Conservation (phyloP, 495 filamentous ascomycete genomes). For the Penicillium bialowiezense region DNA sequence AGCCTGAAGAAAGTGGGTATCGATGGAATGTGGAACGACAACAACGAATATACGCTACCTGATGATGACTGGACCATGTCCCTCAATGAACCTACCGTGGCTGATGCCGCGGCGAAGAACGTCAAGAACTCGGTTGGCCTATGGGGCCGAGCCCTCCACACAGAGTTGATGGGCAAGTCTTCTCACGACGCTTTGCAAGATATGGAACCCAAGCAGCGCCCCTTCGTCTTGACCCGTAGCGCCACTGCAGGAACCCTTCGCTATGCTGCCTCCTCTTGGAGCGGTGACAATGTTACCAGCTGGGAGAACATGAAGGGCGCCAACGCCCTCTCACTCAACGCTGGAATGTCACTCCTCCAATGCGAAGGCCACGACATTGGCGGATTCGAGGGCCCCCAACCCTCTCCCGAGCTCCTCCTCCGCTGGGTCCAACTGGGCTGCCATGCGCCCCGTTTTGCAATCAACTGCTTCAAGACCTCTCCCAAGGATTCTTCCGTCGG, state of each 20-base stretch:
- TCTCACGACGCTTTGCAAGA: constrained; percentile 62
- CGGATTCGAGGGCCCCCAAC: constrained; percentile 68
- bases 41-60: constrained; percentile 69
- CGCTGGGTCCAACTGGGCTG: constrained; percentile 69
- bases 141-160: constrained; percentile 63
- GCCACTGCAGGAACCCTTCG: constrained; percentile 66
- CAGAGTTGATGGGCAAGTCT: constrained; percentile 62
- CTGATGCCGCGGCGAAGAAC: constrained; percentile 29
- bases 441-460: constrained; percentile 66
- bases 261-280: constrained; percentile 66
- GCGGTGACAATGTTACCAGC: constrained; percentile 63
- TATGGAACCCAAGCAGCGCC: constrained; percentile 51
- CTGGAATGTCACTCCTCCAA: constrained; percentile 62
- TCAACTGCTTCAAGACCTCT: constrained; percentile 73
- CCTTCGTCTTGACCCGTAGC: constrained; percentile 65
- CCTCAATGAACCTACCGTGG: constrained; percentile 41
- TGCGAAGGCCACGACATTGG: constrained; percentile 71
- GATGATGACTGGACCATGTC: constrained; percentile 61
- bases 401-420: constrained; percentile 63
- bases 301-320: constrained; percentile 67
- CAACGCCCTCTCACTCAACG: constrained; percentile 62
- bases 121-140: constrained; percentile 46
- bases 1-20: constrained; percentile 58
- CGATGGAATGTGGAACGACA: constrained; percentile 74
- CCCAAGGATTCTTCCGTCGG: constrained; percentile 57